Evolutionary conservation across 1,139 yeast species (phyloP).

Genomic region (Suhomyces ambrosiae): DNA sequence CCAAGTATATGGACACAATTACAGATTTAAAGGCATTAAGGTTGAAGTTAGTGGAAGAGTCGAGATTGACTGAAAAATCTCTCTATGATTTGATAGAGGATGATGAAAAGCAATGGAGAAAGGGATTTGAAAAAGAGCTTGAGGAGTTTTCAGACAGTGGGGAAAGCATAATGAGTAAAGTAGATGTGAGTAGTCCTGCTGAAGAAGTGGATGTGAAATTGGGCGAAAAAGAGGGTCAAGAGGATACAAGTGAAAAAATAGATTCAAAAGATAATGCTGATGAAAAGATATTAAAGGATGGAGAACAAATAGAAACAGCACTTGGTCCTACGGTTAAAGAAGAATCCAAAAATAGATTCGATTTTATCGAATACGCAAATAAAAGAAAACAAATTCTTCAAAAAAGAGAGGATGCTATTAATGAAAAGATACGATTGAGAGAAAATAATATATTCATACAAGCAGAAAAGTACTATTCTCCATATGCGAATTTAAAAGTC

Average conservation of each 20-base stretch:
- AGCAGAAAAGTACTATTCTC: slow-evolving; percentile 47
- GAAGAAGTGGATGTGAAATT: slow-evolving; percentile 12
- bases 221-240: background rate
- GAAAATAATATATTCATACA: slow-evolving; percentile 43
- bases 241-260: background rate
- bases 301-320: background rate
- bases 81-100: slow-evolving; percentile 58
- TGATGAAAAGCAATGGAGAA: slow-evolving; percentile 40
- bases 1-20: slow-evolving; percentile 62
- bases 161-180: slow-evolving; percentile 28
- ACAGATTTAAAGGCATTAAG: slow-evolving; percentile 74
- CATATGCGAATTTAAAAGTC: slow-evolving; percentile 33
- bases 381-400: slow-evolving; percentile 32
- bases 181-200: slow-evolving; percentile 15
- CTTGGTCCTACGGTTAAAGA: background rate
- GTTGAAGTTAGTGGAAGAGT: slow-evolving; percentile 74
- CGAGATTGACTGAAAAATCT: slow-evolving; percentile 77
- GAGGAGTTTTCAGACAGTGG: slow-evolving; percentile 20
- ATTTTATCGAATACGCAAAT: slow-evolving; percentile 58
- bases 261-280: too few species aligned
- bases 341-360: slow-evolving; percentile 33
- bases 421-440: slow-evolving; percentile 24
- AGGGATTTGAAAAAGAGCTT: slow-evolving; percentile 29
- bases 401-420: slow-evolving; percentile 22
- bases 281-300: background rate